Evolutionary conservation across 768 basidiomycete species (phyloP), one percentile per base, ranked within the genome.

Genomic region (Agaricus blazei): DNA sequence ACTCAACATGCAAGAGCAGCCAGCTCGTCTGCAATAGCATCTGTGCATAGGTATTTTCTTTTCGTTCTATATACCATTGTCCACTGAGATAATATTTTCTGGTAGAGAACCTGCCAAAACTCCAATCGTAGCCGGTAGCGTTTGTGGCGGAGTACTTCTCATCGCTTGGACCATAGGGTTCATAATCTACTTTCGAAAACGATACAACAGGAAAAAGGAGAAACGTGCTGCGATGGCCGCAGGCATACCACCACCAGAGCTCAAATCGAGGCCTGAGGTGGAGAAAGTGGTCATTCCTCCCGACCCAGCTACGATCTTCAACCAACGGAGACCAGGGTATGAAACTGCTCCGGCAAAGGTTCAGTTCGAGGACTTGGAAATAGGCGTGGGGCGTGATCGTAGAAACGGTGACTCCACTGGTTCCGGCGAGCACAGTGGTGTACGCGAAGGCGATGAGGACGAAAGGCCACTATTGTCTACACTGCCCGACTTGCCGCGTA

Each of bases 281-380:
- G 76, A 79, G 60, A 75, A 69, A 46, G 70, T 82, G 52, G 72
- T 85, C 49, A 80, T 85, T 19, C 84, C 84, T 19, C 84, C 83
- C 1, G 84, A 87, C 66, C 84, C 85, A n/a, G 84, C 84, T 40
- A 72, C 85, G 29, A 65, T 85, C n/a, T 68, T 79, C 43, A 81
- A 80, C 19, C 71, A 75, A 45, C 64, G 70, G 23, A 60, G 65
- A 53, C 75, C 80, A 2, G 79, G 80, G 11, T 44, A 56, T 43
- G 45, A 7, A 23, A 12, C 34, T 29, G 52, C 38, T 38, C 48
- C 41, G 15, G 6, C 14, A 11, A n/a, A 9, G 27, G 29, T 50
- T 3, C 15, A 37, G 4, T 3, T 15, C 26, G 43, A 42, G 14
- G 9, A 44, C 19, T 19, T 19, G 41, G 29, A 24, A 44, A 45